phyloP scores from a whole-genome alignment of 202 grass and related monocot genomes.

The Cymbopogon flexuosus region DNA sequence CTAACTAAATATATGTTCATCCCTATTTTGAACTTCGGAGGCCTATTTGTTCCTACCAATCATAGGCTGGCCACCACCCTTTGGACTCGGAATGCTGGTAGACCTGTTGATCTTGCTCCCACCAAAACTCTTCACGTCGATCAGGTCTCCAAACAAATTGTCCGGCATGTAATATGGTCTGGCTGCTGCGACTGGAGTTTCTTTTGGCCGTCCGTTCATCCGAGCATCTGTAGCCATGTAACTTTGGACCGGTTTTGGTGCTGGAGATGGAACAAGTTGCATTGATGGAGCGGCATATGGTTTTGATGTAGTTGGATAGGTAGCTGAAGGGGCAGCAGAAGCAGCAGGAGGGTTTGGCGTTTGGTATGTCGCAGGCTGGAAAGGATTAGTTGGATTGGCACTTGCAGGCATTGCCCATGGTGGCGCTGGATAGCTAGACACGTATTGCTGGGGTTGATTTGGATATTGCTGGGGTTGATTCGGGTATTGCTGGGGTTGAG shows the following conservation, averaged over 20 bases:
- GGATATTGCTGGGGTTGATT: conserved; percentile 25
- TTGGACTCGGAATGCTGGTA: conserved; percentile 43
- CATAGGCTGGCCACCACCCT: conserved; percentile 69
- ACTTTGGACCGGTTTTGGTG: conserved; percentile 31
- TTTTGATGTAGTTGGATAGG: conserved; percentile 28
- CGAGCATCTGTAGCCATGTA: not conserved
- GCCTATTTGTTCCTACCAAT: conserved; percentile 67
- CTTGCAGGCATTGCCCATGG: conserved; percentile 46
- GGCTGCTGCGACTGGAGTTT: conserved; percentile 2
- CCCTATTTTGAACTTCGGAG: not conserved
- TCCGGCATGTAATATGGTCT: conserved; percentile 93
- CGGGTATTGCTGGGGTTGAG: conserved; percentile 33
- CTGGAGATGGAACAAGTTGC: conserved; percentile 29
- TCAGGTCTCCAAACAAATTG: conserved; percentile 78
- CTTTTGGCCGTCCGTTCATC: conserved; percentile 31
- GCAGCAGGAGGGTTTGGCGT: conserved; percentile 10
- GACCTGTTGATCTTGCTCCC: conserved; percentile 50
- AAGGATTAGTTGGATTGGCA: conserved; percentile 42
- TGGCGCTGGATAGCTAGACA: conserved; percentile 37
- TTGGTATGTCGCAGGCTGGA: conserved; percentile 39
- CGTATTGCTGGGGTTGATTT: conserved; percentile 25
- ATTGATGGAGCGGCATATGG: conserved; percentile 26
- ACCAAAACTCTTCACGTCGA: conserved; percentile 61
- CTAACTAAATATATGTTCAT: conserved; percentile 27
- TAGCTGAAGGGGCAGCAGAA: conserved; percentile 26